A percentile compares a stretch with the other conserved stretches of the same genome.
Evolutionary conservation across 176 grass and related monocot species (phyloP).

Genomic region (Aegilops speltoides): DNA sequence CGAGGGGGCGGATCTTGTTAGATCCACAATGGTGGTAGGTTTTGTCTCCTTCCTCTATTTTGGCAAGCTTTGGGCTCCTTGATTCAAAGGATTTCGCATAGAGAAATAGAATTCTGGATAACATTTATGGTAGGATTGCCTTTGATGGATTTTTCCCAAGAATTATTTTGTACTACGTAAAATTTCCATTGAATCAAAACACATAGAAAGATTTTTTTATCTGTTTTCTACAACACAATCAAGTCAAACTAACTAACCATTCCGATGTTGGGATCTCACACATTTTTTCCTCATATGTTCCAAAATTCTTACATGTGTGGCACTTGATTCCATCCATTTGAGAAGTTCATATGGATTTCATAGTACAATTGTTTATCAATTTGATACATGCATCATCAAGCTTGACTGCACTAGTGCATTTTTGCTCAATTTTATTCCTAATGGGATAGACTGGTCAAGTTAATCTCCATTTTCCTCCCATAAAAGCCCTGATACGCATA

Average conservation of each 20-base stretch:
- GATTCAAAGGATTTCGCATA: background rate
- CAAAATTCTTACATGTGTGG: background rate
- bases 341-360: background rate
- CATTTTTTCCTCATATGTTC: background rate
- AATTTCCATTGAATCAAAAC: background rate
- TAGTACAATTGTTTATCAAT: background rate
- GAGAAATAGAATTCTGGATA: background rate
- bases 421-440: background rate
- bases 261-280: too few species aligned
- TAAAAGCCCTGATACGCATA: background rate
- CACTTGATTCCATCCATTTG: background rate
- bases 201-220: background rate
- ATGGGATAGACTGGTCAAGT: background rate
- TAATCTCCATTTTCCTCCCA: background rate
- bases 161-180: background rate
- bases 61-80: background rate
- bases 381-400: background rate
- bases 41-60: background rate
- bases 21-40: constrained; percentile 27
- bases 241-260: too few species aligned
- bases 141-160: background rate
- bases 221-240: background rate
- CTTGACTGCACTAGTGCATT: background rate
- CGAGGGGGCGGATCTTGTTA: background rate
- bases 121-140: background rate